phyloP scores from a whole-genome alignment of 2,329 filamentous ascomycete species.

The Teratosphaeria destructans region DNA sequence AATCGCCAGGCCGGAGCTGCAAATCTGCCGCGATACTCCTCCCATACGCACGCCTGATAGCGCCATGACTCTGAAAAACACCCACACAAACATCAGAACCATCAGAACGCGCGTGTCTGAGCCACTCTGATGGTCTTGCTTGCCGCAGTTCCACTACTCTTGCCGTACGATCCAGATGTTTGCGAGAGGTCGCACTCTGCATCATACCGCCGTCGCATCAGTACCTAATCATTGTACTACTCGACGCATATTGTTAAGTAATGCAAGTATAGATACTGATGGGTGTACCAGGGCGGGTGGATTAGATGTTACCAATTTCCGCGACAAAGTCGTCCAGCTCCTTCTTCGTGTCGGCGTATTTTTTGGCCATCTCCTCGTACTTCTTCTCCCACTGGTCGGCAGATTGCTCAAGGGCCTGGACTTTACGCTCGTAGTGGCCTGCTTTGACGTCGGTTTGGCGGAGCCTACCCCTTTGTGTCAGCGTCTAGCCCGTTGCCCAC shows the following conservation, averaged over 20 bases:
- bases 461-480: conserved; percentile 50
- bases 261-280: not conserved
- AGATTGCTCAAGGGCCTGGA: conserved; percentile 85
- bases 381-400: conserved; percentile 94
- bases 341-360: conserved; percentile 73
- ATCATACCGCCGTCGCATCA: conserved; percentile 5
- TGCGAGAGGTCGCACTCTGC: not conserved
- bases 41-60: not conserved
- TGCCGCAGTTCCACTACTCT: not conserved
- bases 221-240: not conserved
- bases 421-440: conserved; percentile 98
- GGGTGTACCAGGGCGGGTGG: not conserved
- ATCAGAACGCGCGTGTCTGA: not conserved
- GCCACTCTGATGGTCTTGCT: not conserved
- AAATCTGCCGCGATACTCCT: not conserved
- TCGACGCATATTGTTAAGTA: not conserved
- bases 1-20: not conserved
- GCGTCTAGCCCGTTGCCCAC: not conserved
- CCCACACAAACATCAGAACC: not conserved
- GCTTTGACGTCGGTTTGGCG: conserved; percentile 99
- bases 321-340: conserved; percentile 82
- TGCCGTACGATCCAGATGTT: not conserved
- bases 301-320: conserved; percentile 88
- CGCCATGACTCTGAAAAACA: not conserved
- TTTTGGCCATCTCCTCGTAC: conserved; percentile 95